Conservation (phyloP, 306 rosid species). For the Alnus glutinosa region DNA sequence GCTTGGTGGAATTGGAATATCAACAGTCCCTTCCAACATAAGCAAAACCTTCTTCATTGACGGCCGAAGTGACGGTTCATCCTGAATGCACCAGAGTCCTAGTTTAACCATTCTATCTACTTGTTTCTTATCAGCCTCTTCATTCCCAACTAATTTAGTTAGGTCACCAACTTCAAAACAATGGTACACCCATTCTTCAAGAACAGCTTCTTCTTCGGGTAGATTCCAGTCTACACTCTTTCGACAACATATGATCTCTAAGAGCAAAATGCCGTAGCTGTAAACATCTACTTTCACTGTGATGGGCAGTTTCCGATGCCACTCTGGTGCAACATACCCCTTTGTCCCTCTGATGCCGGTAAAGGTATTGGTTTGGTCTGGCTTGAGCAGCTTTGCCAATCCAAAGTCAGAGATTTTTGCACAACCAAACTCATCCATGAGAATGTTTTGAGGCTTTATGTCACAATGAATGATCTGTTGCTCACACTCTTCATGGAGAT, state of each 20-base stretch:
- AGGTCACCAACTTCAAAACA: background rate
- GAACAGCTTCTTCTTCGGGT: background rate
- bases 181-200: background rate
- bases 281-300: background rate
- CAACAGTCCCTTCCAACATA: background rate
- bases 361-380: background rate
- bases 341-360: background rate
- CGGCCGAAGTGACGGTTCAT: background rate
- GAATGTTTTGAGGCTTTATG: background rate
- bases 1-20: background rate
- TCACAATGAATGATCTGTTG: background rate
- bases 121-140: background rate
- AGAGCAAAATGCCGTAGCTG: background rate
- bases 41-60: background rate
- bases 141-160: background rate
- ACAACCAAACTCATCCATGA: background rate
- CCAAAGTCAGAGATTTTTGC: background rate
- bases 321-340: background rate
- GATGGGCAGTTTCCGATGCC: background rate
- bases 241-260: background rate
- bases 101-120: background rate
- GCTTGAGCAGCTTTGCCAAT: background rate
- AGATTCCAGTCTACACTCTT: background rate
- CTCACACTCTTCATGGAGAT: background rate
- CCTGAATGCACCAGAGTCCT: background rate